Percentiles rank a stretch among this genome's conserved stretches.
Conservation (phyloP, 805 yeast genomes). For the Wickerhamomyces queroliae region DNA sequence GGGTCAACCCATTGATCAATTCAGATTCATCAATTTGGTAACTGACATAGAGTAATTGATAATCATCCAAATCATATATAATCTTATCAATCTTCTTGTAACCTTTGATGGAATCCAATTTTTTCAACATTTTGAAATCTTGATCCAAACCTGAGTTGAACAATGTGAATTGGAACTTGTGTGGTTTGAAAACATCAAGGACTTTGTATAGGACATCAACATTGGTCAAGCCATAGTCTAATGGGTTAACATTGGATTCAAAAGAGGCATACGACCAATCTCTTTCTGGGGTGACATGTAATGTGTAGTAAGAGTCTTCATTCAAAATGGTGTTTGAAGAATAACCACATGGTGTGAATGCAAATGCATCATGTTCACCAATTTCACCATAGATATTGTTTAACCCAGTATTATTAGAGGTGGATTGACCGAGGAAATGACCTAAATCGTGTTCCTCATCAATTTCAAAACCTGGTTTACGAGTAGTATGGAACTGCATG, state of each 20-base stretch:
- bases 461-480: slow-evolving; percentile 35
- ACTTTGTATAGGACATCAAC: slow-evolving; percentile 54
- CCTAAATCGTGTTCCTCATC: slow-evolving; percentile 63
- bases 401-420: slow-evolving; percentile 58
- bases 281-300: slow-evolving; percentile 90
- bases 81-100: slow-evolving; percentile 64
- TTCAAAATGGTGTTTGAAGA: slow-evolving; percentile 78
- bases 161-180: slow-evolving; percentile 60
- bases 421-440: slow-evolving; percentile 69
- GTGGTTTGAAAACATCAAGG: slow-evolving; percentile 64
- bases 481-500: slow-evolving; percentile 48
- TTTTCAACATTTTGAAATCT: slow-evolving; percentile 29
- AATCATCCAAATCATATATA: slow-evolving; percentile 68
- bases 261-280: slow-evolving; percentile 97
- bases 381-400: slow-evolving; percentile 49
- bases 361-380: slow-evolving; percentile 74
- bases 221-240: slow-evolving; percentile 33
- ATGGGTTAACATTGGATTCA: slow-evolving; percentile 74
- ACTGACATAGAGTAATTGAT: slow-evolving; percentile 65
- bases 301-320: slow-evolving; percentile 65
- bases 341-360: slow-evolving; percentile 92
- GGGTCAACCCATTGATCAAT: slow-evolving; percentile 11
- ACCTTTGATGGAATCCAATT: slow-evolving; percentile 29
- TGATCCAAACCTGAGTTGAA: slow-evolving; percentile 30
- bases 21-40: slow-evolving; percentile 37